Base-by-base conservation (phyloP, 2,329 filamentous ascomycete genomes). In the Fonsecaea pugnacius region DNA sequence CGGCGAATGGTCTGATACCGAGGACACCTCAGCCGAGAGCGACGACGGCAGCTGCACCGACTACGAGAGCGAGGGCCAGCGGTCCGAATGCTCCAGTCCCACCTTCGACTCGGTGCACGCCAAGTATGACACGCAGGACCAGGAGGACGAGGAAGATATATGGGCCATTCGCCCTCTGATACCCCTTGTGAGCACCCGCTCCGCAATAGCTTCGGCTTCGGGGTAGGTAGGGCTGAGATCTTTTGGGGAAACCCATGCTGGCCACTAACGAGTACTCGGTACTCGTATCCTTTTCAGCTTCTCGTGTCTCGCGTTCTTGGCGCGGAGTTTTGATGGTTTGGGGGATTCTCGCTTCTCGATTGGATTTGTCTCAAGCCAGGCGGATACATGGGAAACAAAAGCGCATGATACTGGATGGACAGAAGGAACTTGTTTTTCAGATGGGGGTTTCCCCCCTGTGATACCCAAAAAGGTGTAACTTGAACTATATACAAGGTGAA, bases 31-130 rank as follows among this genome's bases (percentile, higher is more conserved):
- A 21, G 63, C 58, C 43, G 65, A 64, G n/a, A 65, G 60, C 52
- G 65, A 67, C 32, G 67, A 65, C 18, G 65, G 65, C 63, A 67
- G 65, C 63, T 52, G 48, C 46, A 69, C 67, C 9, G 67, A 69
- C 60, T 35, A 63, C 52, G 67, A 69, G 10, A 62, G 63, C 30
- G 66, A 64, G 27, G 46, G 56, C 32, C 63, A 62, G 58, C 35
- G 51, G 36, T 64, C 66, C 7, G 35, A 61, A 32, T 64, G 63
- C 55, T 60, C 53, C 7, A 66, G 61, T 55, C 66, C 66, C 14
- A 63, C 62, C 18, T 64, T 58, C 27, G 48, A 48, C 56, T 54
- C 36, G 18, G 61, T 36, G 16, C 51, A 66, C 8, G 36, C 50
- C 14, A 64, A 66, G 55, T 24, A 59, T 30, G 43, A 27, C 57